Conservation (phyloP, 2,329 filamentous ascomycete genomes). For the Fusarium oligoseptatum region DNA sequence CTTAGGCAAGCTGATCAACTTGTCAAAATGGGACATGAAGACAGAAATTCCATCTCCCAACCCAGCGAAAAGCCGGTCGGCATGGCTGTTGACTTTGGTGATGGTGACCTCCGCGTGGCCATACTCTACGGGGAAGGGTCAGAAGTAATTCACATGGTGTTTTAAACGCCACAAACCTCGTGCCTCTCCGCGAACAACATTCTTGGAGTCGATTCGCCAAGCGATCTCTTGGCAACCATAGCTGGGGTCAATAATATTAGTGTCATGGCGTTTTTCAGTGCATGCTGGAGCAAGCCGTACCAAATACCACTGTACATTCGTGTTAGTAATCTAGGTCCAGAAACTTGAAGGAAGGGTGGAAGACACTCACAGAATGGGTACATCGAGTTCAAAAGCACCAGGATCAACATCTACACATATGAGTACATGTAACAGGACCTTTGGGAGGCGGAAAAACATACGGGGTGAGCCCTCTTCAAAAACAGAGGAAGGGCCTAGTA, state of each 20-base stretch:
- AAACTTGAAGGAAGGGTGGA: background rate
- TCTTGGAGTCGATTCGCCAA: background rate
- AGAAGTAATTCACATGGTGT: background rate
- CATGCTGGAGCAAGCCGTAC: background rate
- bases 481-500: background rate
- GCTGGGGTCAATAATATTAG: background rate
- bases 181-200: background rate
- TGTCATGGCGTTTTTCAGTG: background rate
- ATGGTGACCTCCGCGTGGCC: background rate
- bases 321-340: background rate
- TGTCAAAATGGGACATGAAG: background rate
- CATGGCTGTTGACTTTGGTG: background rate
- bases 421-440: background rate
- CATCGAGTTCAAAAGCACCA: background rate
- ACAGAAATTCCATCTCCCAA: background rate
- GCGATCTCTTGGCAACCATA: background rate
- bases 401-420: background rate
- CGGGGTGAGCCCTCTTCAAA: background rate
- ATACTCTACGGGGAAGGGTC: background rate
- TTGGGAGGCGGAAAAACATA: background rate
- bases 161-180: background rate
- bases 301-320: background rate
- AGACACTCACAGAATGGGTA: background rate
- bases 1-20: background rate
- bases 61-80: background rate